Base-by-base conservation (phyloP, 2,329 filamentous ascomycete species). In the Fusarium kyushuense region DNA sequence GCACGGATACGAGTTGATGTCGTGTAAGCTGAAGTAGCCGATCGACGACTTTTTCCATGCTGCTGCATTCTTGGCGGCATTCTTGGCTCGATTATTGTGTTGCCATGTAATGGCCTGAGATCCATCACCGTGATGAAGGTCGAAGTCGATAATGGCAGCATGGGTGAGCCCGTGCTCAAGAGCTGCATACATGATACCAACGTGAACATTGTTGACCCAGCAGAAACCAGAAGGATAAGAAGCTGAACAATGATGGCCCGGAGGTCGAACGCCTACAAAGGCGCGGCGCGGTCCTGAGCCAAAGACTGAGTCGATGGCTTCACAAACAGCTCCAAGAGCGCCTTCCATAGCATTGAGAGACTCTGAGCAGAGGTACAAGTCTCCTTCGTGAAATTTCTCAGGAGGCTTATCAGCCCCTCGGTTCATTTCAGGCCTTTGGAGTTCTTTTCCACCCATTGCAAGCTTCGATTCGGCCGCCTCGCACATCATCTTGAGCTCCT, bases 1-100 rank as follows among this genome's bases (percentile, higher is more conserved):
- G 77, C 96, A 99, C 0, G 96, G 96, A 75, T 96, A 99, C 1
- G 95, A 98, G 79, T 99, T 98, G 81, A 99, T 97, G 75, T 99
- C 96, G 77, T 99, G 96, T 42, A 99, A 79, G 77, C 94, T 97
- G 79, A 97, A 98, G 77, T 99, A 99, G 12, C 94, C 96, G 72
- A 98, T 96, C 0, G 91, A 90, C 1, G 91, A 90, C 81, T 92
- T 96, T 80, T 95, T 95, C 85, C 91, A 91, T 30, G 85, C 83
- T 1, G 90, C 85, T 1, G 90, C 88, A 74, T 92, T 95, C 77
- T 92, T 94, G 9, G 88, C 78, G 40, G 90, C 82, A 17, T 80
- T 83, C 6, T 62, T 67, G 40, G 91, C 88, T 63, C 91, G 90
- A 47, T 87, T 84, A 76, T 98, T 99, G 72, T 96, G 92, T 41